Base-by-base conservation (phyloP, 106 monocot genomes). In the Dactylorhiza incarnata region DNA sequence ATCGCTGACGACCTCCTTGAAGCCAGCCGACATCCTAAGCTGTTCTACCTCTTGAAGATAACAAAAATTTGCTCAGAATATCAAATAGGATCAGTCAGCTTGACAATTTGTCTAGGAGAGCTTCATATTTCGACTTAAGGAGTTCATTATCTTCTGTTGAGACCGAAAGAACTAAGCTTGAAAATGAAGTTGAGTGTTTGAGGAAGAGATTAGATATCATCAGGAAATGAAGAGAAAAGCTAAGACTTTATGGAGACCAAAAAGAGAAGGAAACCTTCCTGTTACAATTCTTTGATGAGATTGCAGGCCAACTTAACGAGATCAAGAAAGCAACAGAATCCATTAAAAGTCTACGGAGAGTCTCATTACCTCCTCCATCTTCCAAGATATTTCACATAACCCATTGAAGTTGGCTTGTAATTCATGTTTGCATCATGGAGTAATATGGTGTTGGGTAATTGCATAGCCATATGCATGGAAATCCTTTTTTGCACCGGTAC, bases 171-270 rank as follows among this genome's bases (percentile, higher is more conserved):
- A 76, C 73, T 29, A 91, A 82, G 72, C 85, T 89, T 72, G 86
- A 84, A 83, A 82, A 51, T 78, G 95, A 89, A 76, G 87, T 92
- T 75, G 95, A 92, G 37, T 22, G 74, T n/a, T 66, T 92, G 43
- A 85, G 87, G 73, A 81, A 84, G 84, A 95, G 89, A 74, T 72
- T 95, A 29, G 85, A 82, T 73, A 52, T 83, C 65, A 84, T 92
- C 24, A 87, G 89, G 68, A 58, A 83, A 66, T 89, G 83, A 46
- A 87, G 89, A 82, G 83, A 95, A 71, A 92, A 82, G 55, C 84
- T 95, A 74, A 81, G 72, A 56, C 79, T 82, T 67, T 52, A 83
- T 63, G 53, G 67, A 74, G 90, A 85, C 14, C 14, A 79, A 15
- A 82, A 46, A 54, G 85, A 87, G 58, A 84, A 79, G 74, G 85